Conservation (phyloP, 495 filamentous ascomycete genomes). For the Xylaria telfairii region DNA sequence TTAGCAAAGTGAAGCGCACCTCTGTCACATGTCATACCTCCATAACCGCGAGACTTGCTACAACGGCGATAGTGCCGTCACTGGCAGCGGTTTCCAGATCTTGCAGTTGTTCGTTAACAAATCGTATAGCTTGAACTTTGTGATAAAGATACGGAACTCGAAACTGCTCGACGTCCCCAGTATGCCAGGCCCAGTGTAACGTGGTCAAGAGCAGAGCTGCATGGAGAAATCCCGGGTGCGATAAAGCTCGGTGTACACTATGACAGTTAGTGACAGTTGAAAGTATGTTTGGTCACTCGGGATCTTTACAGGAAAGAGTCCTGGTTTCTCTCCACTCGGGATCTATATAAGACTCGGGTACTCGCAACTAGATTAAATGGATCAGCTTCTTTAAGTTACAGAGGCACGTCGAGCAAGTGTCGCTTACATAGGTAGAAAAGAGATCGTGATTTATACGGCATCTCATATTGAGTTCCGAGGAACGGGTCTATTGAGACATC, state of each 20-base stretch:
- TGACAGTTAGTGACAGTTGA: conserved; percentile 20
- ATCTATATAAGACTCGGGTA: conserved; percentile 36
- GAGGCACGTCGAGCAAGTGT: conserved; percentile 5
- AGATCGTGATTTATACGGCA: conserved; percentile 39
- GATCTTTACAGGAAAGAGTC: conserved; percentile 41
- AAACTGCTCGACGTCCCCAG: conserved; percentile 41
- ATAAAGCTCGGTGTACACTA: conserved; percentile 43
- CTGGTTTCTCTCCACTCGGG: conserved; percentile 35
- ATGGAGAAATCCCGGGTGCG: conserved; percentile 43
- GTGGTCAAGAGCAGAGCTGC: conserved; percentile 41
- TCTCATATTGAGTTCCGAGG: conserved; percentile 37
- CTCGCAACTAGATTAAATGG: conserved; percentile 32
- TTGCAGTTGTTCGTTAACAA: conserved; percentile 46
- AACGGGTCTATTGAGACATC: conserved; percentile 35
- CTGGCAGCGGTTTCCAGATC: conserved; percentile 36
- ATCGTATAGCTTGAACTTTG: conserved; percentile 42
- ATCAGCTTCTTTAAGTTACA: conserved; percentile 24
- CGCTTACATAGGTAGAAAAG: conserved; percentile 43
- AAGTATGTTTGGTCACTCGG: neutral
- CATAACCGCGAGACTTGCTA: conserved; percentile 46
- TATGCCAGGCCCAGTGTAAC: conserved; percentile 43
- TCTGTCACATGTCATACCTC: conserved; percentile 38
- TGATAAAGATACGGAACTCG: conserved; percentile 43
- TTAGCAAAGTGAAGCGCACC: conserved; percentile 22
- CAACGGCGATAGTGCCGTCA: conserved; percentile 45